These are phyloP conservation scores for Myxozyma neglecta DNA, from an alignment of 805 yeast species.

Conservation along the genomic window DNA sequence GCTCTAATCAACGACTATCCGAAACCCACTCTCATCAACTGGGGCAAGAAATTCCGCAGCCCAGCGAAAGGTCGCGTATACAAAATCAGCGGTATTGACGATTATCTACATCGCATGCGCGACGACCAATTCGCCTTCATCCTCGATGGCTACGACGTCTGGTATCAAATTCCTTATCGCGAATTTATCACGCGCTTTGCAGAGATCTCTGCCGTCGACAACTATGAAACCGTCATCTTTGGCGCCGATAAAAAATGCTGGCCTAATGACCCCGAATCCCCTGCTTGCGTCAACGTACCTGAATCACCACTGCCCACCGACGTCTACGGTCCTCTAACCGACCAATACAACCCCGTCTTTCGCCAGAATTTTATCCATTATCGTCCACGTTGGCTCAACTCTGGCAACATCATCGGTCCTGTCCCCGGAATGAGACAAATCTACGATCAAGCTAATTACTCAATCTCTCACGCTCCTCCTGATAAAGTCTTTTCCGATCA, in stretches of 20 bases:
- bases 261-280: conserved; percentile 26
- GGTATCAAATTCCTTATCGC: conserved; percentile 28
- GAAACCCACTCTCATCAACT: conserved; percentile 29
- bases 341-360: conserved; percentile 9
- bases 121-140: conserved; percentile 22
- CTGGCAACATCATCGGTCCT: conserved; percentile 32
- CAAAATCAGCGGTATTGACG: conserved; percentile 24
- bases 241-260: conserved; percentile 33
- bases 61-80: conserved; percentile 23
- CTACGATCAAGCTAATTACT: conserved; percentile 29
- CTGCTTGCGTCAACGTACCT: conserved; percentile 30
- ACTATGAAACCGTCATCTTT: conserved; percentile 16
- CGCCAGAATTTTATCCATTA: conserved; percentile 18
- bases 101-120: conserved; percentile 11
- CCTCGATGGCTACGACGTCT: conserved; percentile 31
- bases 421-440: conserved; percentile 21
- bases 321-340: conserved; percentile 30
- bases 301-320: conserved; percentile 28
- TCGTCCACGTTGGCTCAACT: conserved; percentile 33
- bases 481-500: conserved; percentile 28
- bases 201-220: conserved; percentile 4
- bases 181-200: conserved; percentile 13
- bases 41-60: conserved; percentile 19
- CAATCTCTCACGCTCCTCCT: conserved; percentile 25
- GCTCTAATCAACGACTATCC: conserved; percentile 32